Percentiles rank a stretch among this genome's conserved stretches.
Conservation (phyloP, 179 eudicot genomes). For the Pouteria campechiana region DNA sequence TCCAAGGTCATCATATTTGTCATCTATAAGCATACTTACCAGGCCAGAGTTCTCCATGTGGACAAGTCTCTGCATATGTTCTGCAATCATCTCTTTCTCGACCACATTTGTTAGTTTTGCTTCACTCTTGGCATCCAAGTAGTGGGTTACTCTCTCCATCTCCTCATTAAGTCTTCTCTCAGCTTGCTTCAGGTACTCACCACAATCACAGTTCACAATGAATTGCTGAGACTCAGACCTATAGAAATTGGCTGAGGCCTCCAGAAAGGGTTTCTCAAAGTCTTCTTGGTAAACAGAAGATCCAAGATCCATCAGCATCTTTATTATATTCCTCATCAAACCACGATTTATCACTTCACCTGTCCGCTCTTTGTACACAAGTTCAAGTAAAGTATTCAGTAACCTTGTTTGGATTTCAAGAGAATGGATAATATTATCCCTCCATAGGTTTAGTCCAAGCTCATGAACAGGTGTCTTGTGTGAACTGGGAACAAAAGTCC, state of each 20-base stretch:
- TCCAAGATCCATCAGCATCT: slow-evolving; percentile 86
- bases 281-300: slow-evolving; percentile 78
- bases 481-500: slow-evolving; percentile 76
- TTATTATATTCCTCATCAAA: slow-evolving; percentile 66
- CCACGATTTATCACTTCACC: slow-evolving; percentile 82
- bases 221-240: slow-evolving; percentile 71
- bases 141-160: slow-evolving; percentile 81
- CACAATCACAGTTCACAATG: slow-evolving; percentile 91
- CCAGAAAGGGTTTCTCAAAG: slow-evolving; percentile 80
- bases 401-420: slow-evolving; percentile 61
- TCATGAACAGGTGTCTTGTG: slow-evolving; percentile 82
- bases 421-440: slow-evolving; percentile 64
- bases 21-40: slow-evolving; percentile 66
- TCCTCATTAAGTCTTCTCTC: slow-evolving; percentile 84
- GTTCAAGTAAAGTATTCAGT: slow-evolving; percentile 56
- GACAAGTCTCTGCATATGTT: slow-evolving; percentile 68
- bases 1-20: slow-evolving; percentile 75
- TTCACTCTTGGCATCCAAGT: slow-evolving; percentile 73
- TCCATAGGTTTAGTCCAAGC: slow-evolving; percentile 85
- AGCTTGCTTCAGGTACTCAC: slow-evolving; percentile 74
- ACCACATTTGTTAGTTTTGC: slow-evolving; percentile 73
- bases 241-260: slow-evolving; percentile 66
- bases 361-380: slow-evolving; percentile 52
- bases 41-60: slow-evolving; percentile 92
- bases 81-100: slow-evolving; percentile 81